Base-by-base conservation (phyloP, 225 moss, liverwort and hornwort species). In the Bryum argenteum region DNA sequence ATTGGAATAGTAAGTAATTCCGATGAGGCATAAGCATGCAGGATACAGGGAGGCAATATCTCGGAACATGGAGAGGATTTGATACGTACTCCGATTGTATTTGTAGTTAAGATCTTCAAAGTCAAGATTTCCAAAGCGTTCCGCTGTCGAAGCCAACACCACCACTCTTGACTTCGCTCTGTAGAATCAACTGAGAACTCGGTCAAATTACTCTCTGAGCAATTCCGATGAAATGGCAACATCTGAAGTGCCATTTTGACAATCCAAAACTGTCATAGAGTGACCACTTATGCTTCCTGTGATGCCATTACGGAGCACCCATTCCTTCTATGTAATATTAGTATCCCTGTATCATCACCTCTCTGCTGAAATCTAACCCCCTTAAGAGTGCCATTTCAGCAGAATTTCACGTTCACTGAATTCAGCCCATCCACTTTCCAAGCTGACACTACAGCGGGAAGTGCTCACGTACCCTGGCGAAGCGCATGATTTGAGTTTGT, bases 91-190 rank as follows among this genome's bases (percentile, higher is more conserved):
- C 69, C 91, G 82, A 61, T 83, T 71, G 33, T 33, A 33, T 75
- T 74, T 89, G 38, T 77, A 96, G 61, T 93, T 91, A 42, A 96
- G 89, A 78, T 96, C 93, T 14, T 51, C 74, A 23, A 93, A 93
- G 22, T 90, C 87, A 28, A 96, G 72, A 41, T 83, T 73, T 50
- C 96, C 96, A 72, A 96, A 47, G 16, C 69, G 75, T 71, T 96
- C 90, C 28, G 86, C 93, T 61, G 78, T 66, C 38, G 96, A 96
- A 12, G 91, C 28, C 38, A 93, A 75, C 53, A 93, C 89, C 61
- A 96, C 89, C 63, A 96, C 85, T 61, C 93, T 88, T 41, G 91
- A 96, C 58, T 89, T 80, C n/a, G 47, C 52, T 65, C 89, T 93
- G 89, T 58, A 81, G 60, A 44, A 60, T 26, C 54, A 65, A 33